Evolutionary conservation across 768 basidiomycete species (phyloP).

Genomic region (Pulveroboletus ravenelii): DNA sequence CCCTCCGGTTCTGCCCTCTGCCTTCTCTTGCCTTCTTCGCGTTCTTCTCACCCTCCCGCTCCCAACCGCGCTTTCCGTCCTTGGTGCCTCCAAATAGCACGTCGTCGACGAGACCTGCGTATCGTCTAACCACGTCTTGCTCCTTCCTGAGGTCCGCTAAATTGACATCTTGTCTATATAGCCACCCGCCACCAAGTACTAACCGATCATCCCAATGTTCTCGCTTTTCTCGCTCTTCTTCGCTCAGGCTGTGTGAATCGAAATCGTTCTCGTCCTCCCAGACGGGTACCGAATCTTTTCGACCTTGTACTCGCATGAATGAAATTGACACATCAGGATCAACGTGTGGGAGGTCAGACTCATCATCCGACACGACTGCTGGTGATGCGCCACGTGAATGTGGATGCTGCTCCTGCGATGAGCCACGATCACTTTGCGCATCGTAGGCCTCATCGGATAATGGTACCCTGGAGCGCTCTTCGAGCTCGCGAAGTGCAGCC

Average conservation of each 20-base stretch:
- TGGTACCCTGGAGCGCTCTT: constrained; percentile 72
- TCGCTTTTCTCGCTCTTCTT: constrained; percentile 50
- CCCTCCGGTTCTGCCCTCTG: constrained; percentile 33
- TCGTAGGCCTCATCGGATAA: constrained; percentile 79
- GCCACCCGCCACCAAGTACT: constrained; percentile 77
- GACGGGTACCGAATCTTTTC: constrained; percentile 61
- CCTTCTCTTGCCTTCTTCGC: constrained; percentile 40
- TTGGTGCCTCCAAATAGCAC: constrained; percentile 65
- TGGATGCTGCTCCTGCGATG: constrained; percentile 32
- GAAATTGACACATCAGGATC: constrained; percentile 62
- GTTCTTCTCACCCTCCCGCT: constrained; percentile 41
- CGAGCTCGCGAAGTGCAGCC: constrained; percentile 69
- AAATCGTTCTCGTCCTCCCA: constrained; percentile 71
- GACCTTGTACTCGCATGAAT: constrained; percentile 67
- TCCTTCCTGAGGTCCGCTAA: constrained; percentile 55
- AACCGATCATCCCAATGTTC: constrained; percentile 81
- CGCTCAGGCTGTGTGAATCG: constrained; percentile 40
- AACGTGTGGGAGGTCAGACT: constrained; percentile 26
- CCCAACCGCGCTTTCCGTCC: constrained; percentile 46
- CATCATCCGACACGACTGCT: constrained; percentile 35
- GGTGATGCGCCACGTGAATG: constrained; percentile 46
- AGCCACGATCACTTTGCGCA: constrained; percentile 65
- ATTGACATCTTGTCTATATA: constrained; percentile 65
- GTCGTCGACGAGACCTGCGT: constrained; percentile 76
- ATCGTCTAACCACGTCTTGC: constrained; percentile 49